Conservation (phyloP, 176 grass and related monocot genomes). For the Musa beccarii region DNA sequence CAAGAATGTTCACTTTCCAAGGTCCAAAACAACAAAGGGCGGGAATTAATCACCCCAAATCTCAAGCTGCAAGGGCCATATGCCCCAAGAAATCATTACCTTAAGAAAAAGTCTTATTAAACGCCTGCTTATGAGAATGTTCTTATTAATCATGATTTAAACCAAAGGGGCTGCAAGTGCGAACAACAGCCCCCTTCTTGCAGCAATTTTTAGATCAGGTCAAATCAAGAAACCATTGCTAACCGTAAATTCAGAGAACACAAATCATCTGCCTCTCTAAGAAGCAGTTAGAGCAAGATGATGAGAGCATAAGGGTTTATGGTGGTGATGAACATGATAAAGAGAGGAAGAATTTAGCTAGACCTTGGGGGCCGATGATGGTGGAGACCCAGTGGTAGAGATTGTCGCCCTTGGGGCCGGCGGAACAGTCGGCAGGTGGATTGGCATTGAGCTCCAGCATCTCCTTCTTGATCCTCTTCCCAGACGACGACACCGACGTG, state of each 20-base stretch:
- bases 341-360: neutral
- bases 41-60: neutral
- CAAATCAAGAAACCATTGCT: no score
- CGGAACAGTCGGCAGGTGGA: constrained; percentile 45
- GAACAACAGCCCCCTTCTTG: no score
- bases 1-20: neutral
- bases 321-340: neutral
- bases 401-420: constrained; percentile 70
- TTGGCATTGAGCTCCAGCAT: constrained; percentile 58
- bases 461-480: constrained; percentile 91
- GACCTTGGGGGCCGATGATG: constrained; percentile 71
- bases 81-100: neutral
- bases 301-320: neutral
- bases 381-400: constrained; percentile 95
- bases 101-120: no score
- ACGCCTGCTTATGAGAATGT: neutral
- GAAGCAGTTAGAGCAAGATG: neutral
- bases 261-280: neutral
- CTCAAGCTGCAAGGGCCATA: neutral
- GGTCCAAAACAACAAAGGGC: neutral
- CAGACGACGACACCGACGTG: constrained; percentile 58
- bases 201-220: no score
- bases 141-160: neutral
- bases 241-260: neutral
- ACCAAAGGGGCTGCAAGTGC: neutral